Percentiles rank a stretch among this genome's conserved stretches.
Conservation (phyloP, 768 basidiomycete genomes). For the Jaapia argillacea region DNA sequence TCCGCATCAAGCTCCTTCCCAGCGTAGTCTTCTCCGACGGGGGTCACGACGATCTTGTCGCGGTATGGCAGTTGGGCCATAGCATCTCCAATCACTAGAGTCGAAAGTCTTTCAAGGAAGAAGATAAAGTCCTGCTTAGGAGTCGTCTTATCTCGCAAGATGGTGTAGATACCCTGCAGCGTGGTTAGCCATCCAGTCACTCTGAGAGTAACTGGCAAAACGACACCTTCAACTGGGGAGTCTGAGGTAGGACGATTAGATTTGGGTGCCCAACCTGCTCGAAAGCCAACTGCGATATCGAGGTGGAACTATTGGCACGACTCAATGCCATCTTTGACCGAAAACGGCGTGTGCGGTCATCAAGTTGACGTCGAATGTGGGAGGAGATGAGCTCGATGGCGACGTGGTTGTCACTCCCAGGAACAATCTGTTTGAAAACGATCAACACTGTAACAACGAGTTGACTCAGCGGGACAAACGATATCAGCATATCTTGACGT, state of each 20-base stretch:
- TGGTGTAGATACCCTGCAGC: slow-evolving; percentile 84
- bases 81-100: slow-evolving; percentile 76
- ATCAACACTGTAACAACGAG: background rate
- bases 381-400: slow-evolving; percentile 92
- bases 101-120: slow-evolving; percentile 81
- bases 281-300: slow-evolving; percentile 7
- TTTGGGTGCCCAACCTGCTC: slow-evolving; percentile 37
- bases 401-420: slow-evolving; percentile 79
- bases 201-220: background rate
- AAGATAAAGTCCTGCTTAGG: slow-evolving; percentile 85
- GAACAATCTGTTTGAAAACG: slow-evolving; percentile 68
- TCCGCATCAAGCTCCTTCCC: slow-evolving; percentile 58
- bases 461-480: slow-evolving; percentile 26
- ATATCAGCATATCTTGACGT: slow-evolving; percentile 86
- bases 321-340: slow-evolving; percentile 55
- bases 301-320: slow-evolving; percentile 12
- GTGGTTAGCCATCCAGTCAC: background rate
- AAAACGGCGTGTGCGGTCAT: slow-evolving; percentile 66
- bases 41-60: slow-evolving; percentile 54
- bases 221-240: slow-evolving; percentile 66
- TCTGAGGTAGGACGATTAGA: slow-evolving; percentile 62
- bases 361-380: slow-evolving; percentile 78
- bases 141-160: slow-evolving; percentile 65
- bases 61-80: slow-evolving; percentile 73
- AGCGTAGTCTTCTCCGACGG: slow-evolving; percentile 38